Evolutionary conservation across 2,329 filamentous ascomycete genomes (phyloP).

Genomic region (Neofusicoccum ribis): DNA sequence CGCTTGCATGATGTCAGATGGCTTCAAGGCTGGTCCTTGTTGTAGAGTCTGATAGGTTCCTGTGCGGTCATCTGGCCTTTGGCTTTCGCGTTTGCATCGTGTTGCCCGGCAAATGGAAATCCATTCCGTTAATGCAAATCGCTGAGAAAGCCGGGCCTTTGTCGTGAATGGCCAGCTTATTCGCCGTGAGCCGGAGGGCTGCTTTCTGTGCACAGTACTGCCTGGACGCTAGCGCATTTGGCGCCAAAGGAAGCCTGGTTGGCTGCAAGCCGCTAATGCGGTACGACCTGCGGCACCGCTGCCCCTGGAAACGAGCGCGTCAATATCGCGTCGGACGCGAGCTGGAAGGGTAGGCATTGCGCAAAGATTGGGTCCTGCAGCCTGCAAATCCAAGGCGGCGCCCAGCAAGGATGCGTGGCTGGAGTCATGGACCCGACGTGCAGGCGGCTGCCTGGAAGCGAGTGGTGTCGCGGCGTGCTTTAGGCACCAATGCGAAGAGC

Average conservation of each 20-base stretch:
- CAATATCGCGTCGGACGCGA: not conserved
- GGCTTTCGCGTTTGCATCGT: too few species aligned
- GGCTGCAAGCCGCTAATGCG: not conserved
- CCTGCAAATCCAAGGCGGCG: not conserved
- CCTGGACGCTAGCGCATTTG: not conserved
- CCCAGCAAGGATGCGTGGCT: not conserved
- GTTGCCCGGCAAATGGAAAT: too few species aligned
- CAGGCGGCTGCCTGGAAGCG: not conserved
- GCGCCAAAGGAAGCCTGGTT: not conserved
- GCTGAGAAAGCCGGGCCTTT: not conserved
- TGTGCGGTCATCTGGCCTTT: not conserved
- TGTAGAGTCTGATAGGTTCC: not conserved
- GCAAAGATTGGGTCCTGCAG: not conserved
- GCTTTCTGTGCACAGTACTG: not conserved
- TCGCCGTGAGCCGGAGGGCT: too few species aligned
- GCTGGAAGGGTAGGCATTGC: not conserved
- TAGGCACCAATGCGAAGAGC: too few species aligned
- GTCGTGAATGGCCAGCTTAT: not conserved
- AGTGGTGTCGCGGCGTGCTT: not conserved
- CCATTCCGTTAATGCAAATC: not conserved
- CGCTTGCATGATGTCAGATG: too few species aligned
- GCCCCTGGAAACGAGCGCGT: not conserved
- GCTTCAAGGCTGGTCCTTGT: too few species aligned
- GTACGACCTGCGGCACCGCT: not conserved
- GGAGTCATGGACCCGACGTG: not conserved